Evolutionary conservation across 768 basidiomycete species (phyloP).

Genomic region (Tylopilus vinaceipallidus): DNA sequence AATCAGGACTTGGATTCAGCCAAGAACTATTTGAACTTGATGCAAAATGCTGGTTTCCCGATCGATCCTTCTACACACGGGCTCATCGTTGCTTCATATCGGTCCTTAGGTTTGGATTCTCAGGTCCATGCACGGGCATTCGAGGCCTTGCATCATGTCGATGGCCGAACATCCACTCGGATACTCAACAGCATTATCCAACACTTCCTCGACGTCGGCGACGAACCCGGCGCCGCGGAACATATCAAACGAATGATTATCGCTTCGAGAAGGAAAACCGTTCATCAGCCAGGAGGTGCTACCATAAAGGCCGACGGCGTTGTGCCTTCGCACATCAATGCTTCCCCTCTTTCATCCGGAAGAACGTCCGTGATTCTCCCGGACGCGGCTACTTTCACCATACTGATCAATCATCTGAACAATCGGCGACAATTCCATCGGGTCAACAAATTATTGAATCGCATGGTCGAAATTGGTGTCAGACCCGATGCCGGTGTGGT

Average conservation of each 20-base stretch:
- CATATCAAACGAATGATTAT: constrained; percentile 56
- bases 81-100: constrained; percentile 56
- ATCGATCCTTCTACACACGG: constrained; percentile 59
- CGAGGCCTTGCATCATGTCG: constrained; percentile 42
- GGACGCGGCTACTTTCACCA: constrained; percentile 59
- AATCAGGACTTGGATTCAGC: constrained; percentile 63
- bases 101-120: constrained; percentile 54
- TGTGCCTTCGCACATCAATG: constrained; percentile 1
- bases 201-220: constrained; percentile 53
- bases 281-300: constrained; percentile 19
- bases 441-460: constrained; percentile 45
- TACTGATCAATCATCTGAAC: constrained; percentile 58
- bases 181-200: constrained; percentile 72
- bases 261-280: constrained; percentile 22
- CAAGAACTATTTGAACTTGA: constrained; percentile 48
- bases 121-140: constrained; percentile 54
- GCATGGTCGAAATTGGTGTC: constrained; percentile 44
- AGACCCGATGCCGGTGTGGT: constrained; percentile 45
- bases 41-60: constrained; percentile 56
- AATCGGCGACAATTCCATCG: constrained; percentile 41
- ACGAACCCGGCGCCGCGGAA: constrained; percentile 45
- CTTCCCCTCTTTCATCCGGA: not conserved
- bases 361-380: constrained; percentile 34
- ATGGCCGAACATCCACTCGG: constrained; percentile 40
- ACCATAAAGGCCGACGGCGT: constrained; percentile 34